These are phyloP conservation scores for Globisporangium parvum DNA, from an alignment of 352 stramenopile genomes.

Conservation along the genomic window DNA sequence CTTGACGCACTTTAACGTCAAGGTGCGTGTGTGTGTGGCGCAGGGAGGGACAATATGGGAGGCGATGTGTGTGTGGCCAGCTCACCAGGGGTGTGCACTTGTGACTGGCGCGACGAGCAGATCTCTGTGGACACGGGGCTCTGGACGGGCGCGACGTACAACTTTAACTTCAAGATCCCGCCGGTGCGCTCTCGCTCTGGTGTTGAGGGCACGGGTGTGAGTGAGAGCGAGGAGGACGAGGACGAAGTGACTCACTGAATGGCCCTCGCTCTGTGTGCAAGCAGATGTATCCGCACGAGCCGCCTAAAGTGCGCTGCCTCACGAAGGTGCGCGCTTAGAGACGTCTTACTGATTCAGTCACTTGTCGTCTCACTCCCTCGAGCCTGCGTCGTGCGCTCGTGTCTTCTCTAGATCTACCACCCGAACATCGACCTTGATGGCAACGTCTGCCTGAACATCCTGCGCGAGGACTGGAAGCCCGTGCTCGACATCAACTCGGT, in stretches of 20 bases:
- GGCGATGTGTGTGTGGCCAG: neutral
- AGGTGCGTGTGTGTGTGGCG: conserved; percentile 25
- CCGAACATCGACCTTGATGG: conserved; percentile 98
- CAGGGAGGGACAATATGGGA: neutral
- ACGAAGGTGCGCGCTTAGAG: conserved; percentile 73
- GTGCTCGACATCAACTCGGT: conserved; percentile 99
- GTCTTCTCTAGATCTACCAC: conserved; percentile 93
- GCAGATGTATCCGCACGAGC: conserved; percentile 94
- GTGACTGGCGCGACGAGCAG: conserved; percentile 27
- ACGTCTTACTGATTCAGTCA: neutral
- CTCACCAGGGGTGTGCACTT: conserved; percentile 19
- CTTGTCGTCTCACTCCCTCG: neutral
- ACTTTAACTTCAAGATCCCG: conserved; percentile 97
- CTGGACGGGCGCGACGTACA: conserved; percentile 96
- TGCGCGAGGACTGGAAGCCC: conserved; percentile 98
- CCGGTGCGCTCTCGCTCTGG: conserved; percentile 42
- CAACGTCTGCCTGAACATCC: conserved; percentile 97
- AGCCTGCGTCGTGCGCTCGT: too few relatives aligned
- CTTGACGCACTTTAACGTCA: conserved; percentile 90
- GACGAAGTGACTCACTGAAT: neutral
- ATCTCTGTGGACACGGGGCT: conserved; percentile 94
- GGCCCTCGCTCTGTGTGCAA: conserved; percentile 1
- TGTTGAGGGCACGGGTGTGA: neutral
- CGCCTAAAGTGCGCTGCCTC: conserved; percentile 96
- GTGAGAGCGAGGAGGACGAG: neutral